Conservation (phyloP, 345 rosid species). For the Carallia pectinifolia region DNA sequence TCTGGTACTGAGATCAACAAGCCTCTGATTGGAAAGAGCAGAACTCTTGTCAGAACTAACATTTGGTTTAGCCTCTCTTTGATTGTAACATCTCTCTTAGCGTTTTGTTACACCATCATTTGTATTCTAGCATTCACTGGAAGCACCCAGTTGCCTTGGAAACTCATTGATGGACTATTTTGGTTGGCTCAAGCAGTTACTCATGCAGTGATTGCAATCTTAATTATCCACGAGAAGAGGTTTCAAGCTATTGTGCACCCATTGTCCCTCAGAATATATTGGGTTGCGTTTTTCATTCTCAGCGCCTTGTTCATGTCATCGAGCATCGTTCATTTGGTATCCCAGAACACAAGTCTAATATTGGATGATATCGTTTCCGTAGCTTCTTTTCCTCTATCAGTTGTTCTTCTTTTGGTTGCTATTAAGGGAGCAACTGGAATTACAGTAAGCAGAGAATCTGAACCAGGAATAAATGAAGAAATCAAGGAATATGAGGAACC, state of each 20-base stretch:
- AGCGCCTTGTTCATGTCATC: slow-evolving; percentile 51
- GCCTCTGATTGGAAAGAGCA: slow-evolving; percentile 51
- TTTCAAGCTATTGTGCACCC: slow-evolving; percentile 63
- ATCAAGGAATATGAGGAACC: slow-evolving; percentile 30
- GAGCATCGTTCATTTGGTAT: slow-evolving; percentile 46
- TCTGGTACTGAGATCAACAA: slow-evolving; percentile 41
- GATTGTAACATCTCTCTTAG: slow-evolving; percentile 38
- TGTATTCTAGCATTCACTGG: slow-evolving; percentile 53
- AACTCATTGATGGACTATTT: slow-evolving; percentile 45
- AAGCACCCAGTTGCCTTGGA: slow-evolving; percentile 32
- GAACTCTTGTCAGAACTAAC: slow-evolving; percentile 34
- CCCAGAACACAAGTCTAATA: slow-evolving; percentile 30
- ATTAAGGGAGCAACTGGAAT: slow-evolving; percentile 75
- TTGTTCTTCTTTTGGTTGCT: slow-evolving; percentile 48
- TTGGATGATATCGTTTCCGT: slow-evolving; percentile 60
- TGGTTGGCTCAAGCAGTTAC: slow-evolving; percentile 80
- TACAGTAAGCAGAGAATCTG: slow-evolving; percentile 24
- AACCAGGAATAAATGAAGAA: slow-evolving; percentile 30
- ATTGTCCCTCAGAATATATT: slow-evolving; percentile 56
- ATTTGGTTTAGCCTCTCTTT: slow-evolving; percentile 58
- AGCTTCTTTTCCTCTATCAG: slow-evolving; percentile 51
- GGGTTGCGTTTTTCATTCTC: slow-evolving; percentile 48
- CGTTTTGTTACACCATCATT: slow-evolving; percentile 40
- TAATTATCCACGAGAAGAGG: slow-evolving; percentile 68
- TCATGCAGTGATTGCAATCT: slow-evolving; percentile 53